phyloP scores from a whole-genome alignment of 805 yeast genomes.

The Zygosaccharomyces bailii region DNA sequence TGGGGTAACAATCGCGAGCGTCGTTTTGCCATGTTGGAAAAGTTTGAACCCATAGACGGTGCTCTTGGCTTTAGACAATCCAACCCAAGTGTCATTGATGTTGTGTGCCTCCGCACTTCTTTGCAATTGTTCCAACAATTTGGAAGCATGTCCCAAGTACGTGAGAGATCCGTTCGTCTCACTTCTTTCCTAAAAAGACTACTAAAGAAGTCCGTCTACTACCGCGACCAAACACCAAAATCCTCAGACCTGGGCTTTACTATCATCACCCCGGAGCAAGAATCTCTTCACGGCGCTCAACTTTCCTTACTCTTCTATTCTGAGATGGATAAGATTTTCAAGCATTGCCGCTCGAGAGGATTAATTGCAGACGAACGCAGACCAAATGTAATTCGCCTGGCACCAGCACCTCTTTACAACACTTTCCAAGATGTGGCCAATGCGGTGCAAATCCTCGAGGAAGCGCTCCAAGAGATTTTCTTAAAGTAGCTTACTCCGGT shows the following conservation, averaged over 20 bases:
- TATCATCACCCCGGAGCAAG: conserved; percentile 67
- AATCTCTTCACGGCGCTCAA: conserved; percentile 72
- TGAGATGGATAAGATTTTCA: conserved; percentile 59
- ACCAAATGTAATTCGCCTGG: conserved; percentile 87
- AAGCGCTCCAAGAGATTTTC: conserved; percentile 35
- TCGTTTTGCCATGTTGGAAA: conserved; percentile 75
- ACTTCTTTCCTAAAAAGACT: conserved; percentile 54
- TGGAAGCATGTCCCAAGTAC: conserved; percentile 62
- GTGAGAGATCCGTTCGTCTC: conserved; percentile 53
- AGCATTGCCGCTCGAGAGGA: conserved; percentile 49
- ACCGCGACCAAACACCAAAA: conserved; percentile 29
- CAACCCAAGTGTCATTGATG: conserved; percentile 85
- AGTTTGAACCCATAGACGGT: conserved; percentile 75
- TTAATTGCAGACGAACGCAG: conserved; percentile 84
- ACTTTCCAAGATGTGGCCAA: conserved; percentile 59
- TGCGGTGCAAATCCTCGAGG: conserved; percentile 46
- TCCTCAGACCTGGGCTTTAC: conserved; percentile 45
- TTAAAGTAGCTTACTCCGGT: no score
- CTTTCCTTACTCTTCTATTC: conserved; percentile 69
- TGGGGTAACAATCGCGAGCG: conserved; percentile 81
- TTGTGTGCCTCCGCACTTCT: conserved; percentile 66
- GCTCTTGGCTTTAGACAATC: conserved; percentile 89
- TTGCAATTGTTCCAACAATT: conserved; percentile 53
- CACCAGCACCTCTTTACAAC: conserved; percentile 83
- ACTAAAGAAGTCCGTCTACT: conserved; percentile 47